Base-by-base conservation (phyloP, 495 filamentous ascomycete species). In the Daldinia caldariorum region DNA sequence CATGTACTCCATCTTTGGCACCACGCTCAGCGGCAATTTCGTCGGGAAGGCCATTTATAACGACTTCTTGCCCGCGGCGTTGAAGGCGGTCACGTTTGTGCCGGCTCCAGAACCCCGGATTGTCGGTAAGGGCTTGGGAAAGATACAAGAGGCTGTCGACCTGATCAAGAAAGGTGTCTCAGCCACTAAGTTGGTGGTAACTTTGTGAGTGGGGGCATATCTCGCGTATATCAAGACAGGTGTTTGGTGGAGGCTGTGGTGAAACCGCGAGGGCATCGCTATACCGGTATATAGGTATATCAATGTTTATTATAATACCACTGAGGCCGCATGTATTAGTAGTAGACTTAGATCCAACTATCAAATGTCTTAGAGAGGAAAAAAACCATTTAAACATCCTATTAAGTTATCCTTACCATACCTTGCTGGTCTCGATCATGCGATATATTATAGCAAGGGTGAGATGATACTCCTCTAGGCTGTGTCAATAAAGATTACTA, bases 181-280 rank as follows among this genome's bases (percentile, higher is more conserved):
- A 18, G 83, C 79, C 3, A 70, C 55, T 26, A 84, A 84, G 64
- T 22, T 81, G 9, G 82, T 85, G 50, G 74, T 83, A 64, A 76
- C 67, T 50, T 37, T 71, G 20, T 63, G 51, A 67, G 16, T 39
- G 35, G 43, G 47, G 29, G 60, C 35, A 63, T 67, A 59, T n/a
- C 43, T 47, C 63, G 20, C 31, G 37, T 58, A 20, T 26, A 8
- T 38, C 38, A 45, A 59, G 26, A 35, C 34, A 18, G 14, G 20
- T 5, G 38, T 14, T 29, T 41, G 43, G 26, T 14, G 32, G 6
- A 18, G 37, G 26, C 45, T 3, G 61, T 26, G 8, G 14, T 32
- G 14, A 10, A 16, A 31, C 14, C 29, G 32, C n/a, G 26, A 63
- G 63, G 32, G 22, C 58, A 29, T 63, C 35, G 32, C 20, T 43